phyloP scores from a whole-genome alignment of 1,139 yeast genomes.

The Petasospora fabianii region DNA sequence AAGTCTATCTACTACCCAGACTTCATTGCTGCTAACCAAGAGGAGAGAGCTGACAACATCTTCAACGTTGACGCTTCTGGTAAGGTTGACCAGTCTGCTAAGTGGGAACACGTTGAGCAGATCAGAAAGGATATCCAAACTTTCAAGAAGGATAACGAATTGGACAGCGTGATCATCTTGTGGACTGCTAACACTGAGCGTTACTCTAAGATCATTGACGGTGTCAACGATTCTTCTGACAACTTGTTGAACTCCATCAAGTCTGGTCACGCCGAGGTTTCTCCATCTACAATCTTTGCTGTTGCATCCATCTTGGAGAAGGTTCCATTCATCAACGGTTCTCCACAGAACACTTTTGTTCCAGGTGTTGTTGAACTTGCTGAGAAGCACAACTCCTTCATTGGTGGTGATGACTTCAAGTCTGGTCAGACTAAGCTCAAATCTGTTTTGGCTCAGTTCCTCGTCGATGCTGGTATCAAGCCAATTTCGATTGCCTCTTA shows the following conservation, averaged over 20 bases:
- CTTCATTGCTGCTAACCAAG: slow-evolving; percentile 93
- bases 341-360: slow-evolving; percentile 96
- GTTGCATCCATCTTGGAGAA: slow-evolving; percentile 87
- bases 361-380: slow-evolving; percentile 94
- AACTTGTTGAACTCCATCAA: slow-evolving; percentile 73
- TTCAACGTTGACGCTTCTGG: slow-evolving; percentile 55
- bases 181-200: slow-evolving; percentile 99
- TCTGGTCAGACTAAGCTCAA: slow-evolving; percentile 95
- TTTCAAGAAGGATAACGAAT: slow-evolving; percentile 67
- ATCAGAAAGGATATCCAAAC: slow-evolving; percentile 80
- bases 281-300: slow-evolving; percentile 91
- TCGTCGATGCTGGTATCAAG: slow-evolving; percentile 96
- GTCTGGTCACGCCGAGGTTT: slow-evolving; percentile 73
- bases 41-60: slow-evolving; percentile 86
- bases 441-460: slow-evolving; percentile 91
- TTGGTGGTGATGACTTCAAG: slow-evolving; percentile 97
- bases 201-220: slow-evolving; percentile 70
- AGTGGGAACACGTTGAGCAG: slow-evolving; percentile 88
- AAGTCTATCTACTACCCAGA: slow-evolving; percentile 92
- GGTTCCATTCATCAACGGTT: slow-evolving; percentile 89
- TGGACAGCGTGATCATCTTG: slow-evolving; percentile 84
- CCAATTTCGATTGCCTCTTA: slow-evolving; percentile 93
- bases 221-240: slow-evolving; percentile 87
- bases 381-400: slow-evolving; percentile 68
- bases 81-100: slow-evolving; percentile 51